Evolutionary conservation across 345 rosid species (phyloP).

Genomic region (Brassica napus): DNA sequence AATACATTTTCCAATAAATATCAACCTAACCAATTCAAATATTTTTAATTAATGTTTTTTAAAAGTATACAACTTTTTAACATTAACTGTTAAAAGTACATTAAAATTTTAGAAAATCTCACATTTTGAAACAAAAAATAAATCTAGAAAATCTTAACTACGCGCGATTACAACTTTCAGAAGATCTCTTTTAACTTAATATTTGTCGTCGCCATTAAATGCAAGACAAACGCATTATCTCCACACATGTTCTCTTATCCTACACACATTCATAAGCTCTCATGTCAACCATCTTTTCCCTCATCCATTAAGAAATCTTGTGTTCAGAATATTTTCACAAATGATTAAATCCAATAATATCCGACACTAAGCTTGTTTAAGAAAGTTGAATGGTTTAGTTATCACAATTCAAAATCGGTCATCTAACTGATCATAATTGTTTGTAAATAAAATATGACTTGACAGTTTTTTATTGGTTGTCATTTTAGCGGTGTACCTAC

Average conservation of each 20-base stretch:
- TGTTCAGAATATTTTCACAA: slow-evolving; percentile 5
- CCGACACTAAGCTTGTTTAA: neutral
- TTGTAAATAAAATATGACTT: neutral
- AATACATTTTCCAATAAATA: too few species aligned
- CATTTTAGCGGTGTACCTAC: too few species aligned
- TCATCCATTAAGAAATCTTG: slow-evolving; percentile 32
- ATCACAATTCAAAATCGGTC: neutral
- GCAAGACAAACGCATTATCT: slow-evolving; percentile 41
- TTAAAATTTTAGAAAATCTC: too few species aligned
- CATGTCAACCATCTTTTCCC: slow-evolving; percentile 5
- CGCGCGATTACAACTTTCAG: slow-evolving; percentile 24
- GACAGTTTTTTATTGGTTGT: too few species aligned
- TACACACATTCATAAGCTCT: slow-evolving; percentile 21
- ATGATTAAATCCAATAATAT: neutral
- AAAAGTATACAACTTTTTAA: too few species aligned
- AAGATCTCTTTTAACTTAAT: slow-evolving; percentile 13
- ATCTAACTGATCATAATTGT: neutral
- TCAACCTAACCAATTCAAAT: too few species aligned
- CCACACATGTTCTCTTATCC: slow-evolving; percentile 30
- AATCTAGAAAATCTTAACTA: neutral
- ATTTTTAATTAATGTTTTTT: too few species aligned
- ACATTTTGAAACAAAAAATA: too few species aligned
- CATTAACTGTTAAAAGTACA: too few species aligned
- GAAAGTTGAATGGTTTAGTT: neutral
- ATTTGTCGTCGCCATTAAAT: slow-evolving; percentile 26